A percentile compares a stretch with the other conserved stretches of the same genome.
These are phyloP conservation scores for Backusella australiensis DNA, from an alignment of 192 early-diverging fungal species.

Conservation along the genomic window DNA sequence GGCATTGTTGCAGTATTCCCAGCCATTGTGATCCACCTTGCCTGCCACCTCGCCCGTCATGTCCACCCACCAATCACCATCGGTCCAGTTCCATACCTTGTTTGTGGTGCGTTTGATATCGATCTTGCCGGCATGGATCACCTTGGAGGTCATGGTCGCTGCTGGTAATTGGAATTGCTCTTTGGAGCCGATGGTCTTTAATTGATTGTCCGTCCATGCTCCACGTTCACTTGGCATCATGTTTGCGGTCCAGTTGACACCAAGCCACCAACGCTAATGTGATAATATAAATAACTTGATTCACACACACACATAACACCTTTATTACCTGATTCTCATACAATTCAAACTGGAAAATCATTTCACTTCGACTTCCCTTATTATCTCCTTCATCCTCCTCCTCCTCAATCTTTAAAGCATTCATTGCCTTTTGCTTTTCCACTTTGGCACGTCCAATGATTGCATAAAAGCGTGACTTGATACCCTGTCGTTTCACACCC, in stretches of 20 bases:
- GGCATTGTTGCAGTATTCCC: slow-evolving; percentile 55
- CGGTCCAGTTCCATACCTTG: slow-evolving; percentile 53
- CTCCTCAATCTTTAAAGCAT: neutral
- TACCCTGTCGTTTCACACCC: neutral
- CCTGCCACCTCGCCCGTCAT: slow-evolving; percentile 28
- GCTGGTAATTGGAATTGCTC: slow-evolving; percentile 46
- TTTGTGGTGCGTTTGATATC: slow-evolving; percentile 29
- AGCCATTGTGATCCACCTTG: slow-evolving; percentile 47
- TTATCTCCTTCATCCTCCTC: neutral
- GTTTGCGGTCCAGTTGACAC: slow-evolving; percentile 55
- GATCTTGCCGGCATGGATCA: neutral
- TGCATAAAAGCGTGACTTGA: slow-evolving; percentile 5
- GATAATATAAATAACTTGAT: neutral
- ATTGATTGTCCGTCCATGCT: slow-evolving; percentile 50
- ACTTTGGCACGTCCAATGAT: slow-evolving; percentile 17
- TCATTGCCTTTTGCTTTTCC: slow-evolving; percentile 19
- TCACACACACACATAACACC: too few relatives aligned
- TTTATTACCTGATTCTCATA: slow-evolving; percentile 34
- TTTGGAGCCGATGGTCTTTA: slow-evolving; percentile 46
- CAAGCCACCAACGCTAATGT: slow-evolving; percentile 47
- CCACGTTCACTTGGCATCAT: slow-evolving; percentile 53
- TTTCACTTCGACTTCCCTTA: slow-evolving; percentile 10
- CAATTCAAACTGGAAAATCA: slow-evolving; percentile 36
- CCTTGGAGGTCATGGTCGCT: slow-evolving; percentile 13
- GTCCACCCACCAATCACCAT: slow-evolving; percentile 53